These are phyloP conservation scores for Boletus sp. DNA, from an alignment of 768 basidiomycete genomes.

Conservation along the genomic window DNA sequence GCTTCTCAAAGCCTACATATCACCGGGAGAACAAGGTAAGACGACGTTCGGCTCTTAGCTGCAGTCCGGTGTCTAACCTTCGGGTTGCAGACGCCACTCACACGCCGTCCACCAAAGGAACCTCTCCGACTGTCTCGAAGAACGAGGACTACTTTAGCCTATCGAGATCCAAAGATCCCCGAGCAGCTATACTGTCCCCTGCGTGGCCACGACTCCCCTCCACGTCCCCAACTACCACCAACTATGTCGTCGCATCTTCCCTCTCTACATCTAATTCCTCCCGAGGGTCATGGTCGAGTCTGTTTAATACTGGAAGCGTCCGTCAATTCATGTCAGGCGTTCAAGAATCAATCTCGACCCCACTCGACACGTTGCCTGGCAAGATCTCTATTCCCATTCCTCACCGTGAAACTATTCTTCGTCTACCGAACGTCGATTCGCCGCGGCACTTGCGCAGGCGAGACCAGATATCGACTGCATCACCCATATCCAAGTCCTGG, in stretches of 20 bases:
- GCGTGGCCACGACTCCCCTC: conserved; percentile 51
- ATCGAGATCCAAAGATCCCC: conserved; percentile 36
- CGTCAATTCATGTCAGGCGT: conserved; percentile 67
- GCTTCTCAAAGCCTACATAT: conserved; percentile 49
- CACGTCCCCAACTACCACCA: conserved; percentile 41
- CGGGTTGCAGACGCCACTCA: background rate
- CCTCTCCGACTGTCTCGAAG: conserved; percentile 20
- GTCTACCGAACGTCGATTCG: conserved; percentile 26
- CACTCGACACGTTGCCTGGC: conserved; percentile 28
- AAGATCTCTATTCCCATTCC: conserved; percentile 27
- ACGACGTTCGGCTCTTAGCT: background rate
- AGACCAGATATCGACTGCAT: conserved; percentile 26
- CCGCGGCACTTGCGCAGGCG: conserved; percentile 30
- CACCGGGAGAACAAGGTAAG: conserved; percentile 17
- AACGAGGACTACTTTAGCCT: conserved; percentile 61
- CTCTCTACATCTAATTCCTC: conserved; percentile 60
- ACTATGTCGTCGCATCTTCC: conserved; percentile 37
- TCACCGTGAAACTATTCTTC: conserved; percentile 19
- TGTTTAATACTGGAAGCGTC: conserved; percentile 66
- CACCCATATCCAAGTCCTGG: conserved; percentile 53
- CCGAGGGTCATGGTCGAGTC: conserved; percentile 76
- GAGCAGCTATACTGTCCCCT: conserved; percentile 44
- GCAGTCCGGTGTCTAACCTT: background rate
- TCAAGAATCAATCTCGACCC: conserved; percentile 48
- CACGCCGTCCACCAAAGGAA: conserved; percentile 20